These are phyloP conservation scores for Trichosporon faecale DNA, from an alignment of 1,284 basidiomycete species.

Conservation along the genomic window DNA sequence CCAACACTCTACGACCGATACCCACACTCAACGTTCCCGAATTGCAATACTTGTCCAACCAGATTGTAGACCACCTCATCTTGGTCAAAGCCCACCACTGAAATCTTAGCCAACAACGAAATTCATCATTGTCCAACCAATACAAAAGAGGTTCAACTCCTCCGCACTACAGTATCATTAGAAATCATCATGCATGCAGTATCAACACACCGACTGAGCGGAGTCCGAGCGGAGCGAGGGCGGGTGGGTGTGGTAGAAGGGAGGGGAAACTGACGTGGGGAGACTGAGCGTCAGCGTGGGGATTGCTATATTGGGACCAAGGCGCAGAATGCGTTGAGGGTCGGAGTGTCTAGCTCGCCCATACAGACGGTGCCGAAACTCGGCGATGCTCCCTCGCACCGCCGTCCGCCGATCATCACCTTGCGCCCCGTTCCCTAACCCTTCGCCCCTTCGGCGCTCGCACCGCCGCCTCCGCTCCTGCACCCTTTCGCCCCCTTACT, in stretches of 20 bases:
- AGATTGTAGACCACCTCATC: neutral
- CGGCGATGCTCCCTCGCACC: no score
- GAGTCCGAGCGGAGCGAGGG: neutral
- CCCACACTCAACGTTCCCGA: constrained; percentile 10
- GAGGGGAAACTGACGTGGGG: neutral
- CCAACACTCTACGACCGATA: neutral
- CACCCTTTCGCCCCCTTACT: neutral
- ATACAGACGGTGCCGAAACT: neutral
- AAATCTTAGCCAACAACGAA: neutral
- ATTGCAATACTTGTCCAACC: constrained; percentile 12
- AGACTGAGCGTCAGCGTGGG: neutral
- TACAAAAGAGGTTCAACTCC: constrained; percentile 19
- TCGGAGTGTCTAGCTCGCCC: no score
- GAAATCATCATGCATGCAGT: constrained; percentile 7
- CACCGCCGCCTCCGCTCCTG: no score
- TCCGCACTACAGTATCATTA: constrained; percentile 5
- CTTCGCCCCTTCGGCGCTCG: neutral
- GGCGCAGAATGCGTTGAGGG: no score
- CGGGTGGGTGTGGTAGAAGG: neutral
- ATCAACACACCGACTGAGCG: neutral
- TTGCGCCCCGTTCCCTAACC: neutral
- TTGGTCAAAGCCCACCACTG: neutral
- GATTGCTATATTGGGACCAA: neutral
- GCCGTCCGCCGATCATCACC: neutral
- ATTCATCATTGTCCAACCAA: neutral